Conservation (phyloP, 768 basidiomycete genomes). For the Termitomyces sp. region DNA sequence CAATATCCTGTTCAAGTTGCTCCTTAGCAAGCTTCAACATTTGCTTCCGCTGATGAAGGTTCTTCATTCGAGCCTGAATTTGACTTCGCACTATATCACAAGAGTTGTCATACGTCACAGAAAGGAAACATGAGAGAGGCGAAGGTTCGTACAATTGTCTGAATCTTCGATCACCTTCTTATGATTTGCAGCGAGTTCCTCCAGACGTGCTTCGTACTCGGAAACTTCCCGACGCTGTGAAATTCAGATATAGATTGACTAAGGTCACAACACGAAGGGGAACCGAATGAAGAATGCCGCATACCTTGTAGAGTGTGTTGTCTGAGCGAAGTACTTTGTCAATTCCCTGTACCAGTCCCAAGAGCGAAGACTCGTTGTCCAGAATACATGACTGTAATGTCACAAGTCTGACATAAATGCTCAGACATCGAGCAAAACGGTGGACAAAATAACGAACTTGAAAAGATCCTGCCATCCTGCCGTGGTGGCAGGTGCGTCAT, state of each 20-base stretch:
- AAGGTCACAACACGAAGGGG: conserved; percentile 12
- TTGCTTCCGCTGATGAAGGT: conserved; percentile 45
- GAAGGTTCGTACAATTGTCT: conserved; percentile 41
- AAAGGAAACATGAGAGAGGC: conserved; percentile 3
- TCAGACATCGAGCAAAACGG: background rate
- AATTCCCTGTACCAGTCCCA: conserved; percentile 45
- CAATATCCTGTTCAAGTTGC: conserved; percentile 32
- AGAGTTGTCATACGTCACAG: conserved; percentile 7
- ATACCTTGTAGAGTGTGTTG: conserved; percentile 38
- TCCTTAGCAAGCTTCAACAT: conserved; percentile 43
- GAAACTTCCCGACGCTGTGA: conserved; percentile 64
- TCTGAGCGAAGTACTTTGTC: conserved; percentile 48
- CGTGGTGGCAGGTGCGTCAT: conserved; percentile 34
- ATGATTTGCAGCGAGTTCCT: conserved; percentile 45
- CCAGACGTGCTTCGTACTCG: conserved; percentile 58
- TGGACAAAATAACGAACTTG: conserved; percentile 46
- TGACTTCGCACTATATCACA: conserved; percentile 28
- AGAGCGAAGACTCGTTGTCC: conserved; percentile 50
- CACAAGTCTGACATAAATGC: conserved; percentile 40
- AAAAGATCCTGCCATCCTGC: conserved; percentile 68
- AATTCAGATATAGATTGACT: conserved; percentile 12
- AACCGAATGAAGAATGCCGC: conserved; percentile 15
- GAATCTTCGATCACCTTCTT: conserved; percentile 40
- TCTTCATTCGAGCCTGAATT: conserved; percentile 31
- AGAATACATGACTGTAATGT: conserved; percentile 51